These are phyloP conservation scores for Stropharia rugosoannulata DNA, from an alignment of 768 basidiomycete species.

Conservation along the genomic window DNA sequence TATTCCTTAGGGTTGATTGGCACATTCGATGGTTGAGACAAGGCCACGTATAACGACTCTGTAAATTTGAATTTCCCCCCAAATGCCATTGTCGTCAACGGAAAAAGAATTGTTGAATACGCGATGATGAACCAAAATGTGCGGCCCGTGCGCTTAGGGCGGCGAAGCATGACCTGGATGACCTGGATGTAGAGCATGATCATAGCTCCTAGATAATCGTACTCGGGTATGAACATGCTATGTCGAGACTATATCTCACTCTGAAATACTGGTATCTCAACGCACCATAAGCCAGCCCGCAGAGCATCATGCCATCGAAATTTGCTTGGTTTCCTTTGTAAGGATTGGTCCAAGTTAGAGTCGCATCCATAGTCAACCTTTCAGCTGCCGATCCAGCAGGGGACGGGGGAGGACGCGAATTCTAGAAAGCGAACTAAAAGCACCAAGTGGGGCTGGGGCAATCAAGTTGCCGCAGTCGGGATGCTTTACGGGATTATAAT, in stretches of 20 bases:
- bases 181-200: constrained; percentile 40
- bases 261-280: background rate
- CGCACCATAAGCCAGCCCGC: constrained; percentile 33
- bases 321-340: constrained; percentile 22
- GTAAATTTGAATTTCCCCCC: constrained; percentile 30
- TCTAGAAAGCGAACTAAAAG: background rate
- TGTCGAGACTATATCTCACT: background rate
- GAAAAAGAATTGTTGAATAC: constrained; percentile 31
- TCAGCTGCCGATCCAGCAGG: background rate
- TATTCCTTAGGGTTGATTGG: background rate
- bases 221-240: background rate
- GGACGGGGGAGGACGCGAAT: background rate
- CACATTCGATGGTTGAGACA: background rate
- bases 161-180: constrained; percentile 29
- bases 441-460: background rate
- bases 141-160: constrained; percentile 30
- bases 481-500: background rate
- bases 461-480: background rate
- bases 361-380: constrained; percentile 5
- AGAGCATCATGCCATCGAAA: constrained; percentile 33
- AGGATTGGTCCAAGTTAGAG: background rate
- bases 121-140: constrained; percentile 32
- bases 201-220: constrained; percentile 29
- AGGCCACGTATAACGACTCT: constrained; percentile 24
- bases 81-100: constrained; percentile 29